Evolutionary conservation across 305 asterid species (phyloP).

Genomic region (Fraxinus albicans): DNA sequence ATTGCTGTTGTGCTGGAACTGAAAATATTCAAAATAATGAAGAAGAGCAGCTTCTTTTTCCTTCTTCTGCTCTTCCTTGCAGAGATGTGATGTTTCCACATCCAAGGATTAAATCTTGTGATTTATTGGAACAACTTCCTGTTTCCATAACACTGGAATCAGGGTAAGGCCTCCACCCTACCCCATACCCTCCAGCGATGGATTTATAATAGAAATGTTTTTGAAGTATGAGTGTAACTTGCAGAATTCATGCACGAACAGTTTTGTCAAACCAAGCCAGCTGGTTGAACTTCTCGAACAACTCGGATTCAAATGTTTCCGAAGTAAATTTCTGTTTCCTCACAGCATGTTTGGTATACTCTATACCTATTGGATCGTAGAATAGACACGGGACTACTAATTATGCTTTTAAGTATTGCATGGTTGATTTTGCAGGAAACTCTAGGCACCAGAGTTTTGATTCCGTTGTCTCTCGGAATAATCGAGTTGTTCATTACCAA

Average conservation of each 20-base stretch:
- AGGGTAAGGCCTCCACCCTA: slow-evolving; percentile 38
- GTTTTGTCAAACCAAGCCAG: slow-evolving; percentile 58
- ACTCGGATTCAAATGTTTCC: slow-evolving; percentile 46
- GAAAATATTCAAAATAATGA: slow-evolving; percentile 34
- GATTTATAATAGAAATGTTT: background rate
- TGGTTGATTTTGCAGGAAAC: slow-evolving; percentile 44
- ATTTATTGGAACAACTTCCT: slow-evolving; percentile 59
- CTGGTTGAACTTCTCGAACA: slow-evolving; percentile 65
- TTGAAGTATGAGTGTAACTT: background rate
- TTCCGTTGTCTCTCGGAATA: slow-evolving; percentile 63
- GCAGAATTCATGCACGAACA: slow-evolving; percentile 61
- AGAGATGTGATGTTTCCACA: slow-evolving; percentile 65
- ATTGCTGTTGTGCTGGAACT: slow-evolving; percentile 76
- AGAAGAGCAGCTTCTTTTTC: slow-evolving; percentile 39
- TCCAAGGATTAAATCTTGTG: slow-evolving; percentile 57
- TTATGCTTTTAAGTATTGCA: background rate
- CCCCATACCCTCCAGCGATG: background rate
- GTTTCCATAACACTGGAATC: slow-evolving; percentile 55
- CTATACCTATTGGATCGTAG: background rate
- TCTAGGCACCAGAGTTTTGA: slow-evolving; percentile 64
- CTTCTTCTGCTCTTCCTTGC: slow-evolving; percentile 46
- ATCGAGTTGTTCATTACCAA: slow-evolving; percentile 62
- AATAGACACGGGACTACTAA: background rate
- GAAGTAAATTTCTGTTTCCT: slow-evolving; percentile 30
- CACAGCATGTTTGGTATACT: background rate